Evolutionary conservation across 2,329 filamentous ascomycete genomes (phyloP), one percentile per base, ranked within the genome.

Genomic region (Aureobasidium sp.): DNA sequence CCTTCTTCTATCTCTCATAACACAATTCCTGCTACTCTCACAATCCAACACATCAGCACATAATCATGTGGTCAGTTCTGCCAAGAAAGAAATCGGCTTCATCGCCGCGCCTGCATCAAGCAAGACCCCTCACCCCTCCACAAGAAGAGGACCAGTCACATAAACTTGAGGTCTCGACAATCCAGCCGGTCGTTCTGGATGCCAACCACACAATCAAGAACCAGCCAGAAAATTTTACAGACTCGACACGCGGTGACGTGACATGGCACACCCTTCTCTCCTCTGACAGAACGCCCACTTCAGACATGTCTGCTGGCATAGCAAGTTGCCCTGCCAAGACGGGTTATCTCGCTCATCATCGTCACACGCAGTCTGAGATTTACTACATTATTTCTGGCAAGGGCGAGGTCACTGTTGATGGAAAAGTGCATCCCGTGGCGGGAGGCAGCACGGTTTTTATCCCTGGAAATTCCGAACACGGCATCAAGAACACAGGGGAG

Each of bases 381-480:
- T 75, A 74, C 50, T 62, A 74, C 49, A 60, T 75, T n/a, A 63
- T 68, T 0, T 56, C 64, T 1, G 72, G 72, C 0, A 59, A 55
- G 0, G 72, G 68, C 0, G 58, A 69, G 6, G 62, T 74, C 1
- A 63, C 58, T 0, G 66, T 75, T n/a, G 68, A 74, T 40, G 70
- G 68, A 3, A 49, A 58, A 4, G 62, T 65, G 14, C 58, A 68
- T 47, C 47, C 41, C 1, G 68, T 74, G 0, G 37, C 53, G 6
- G 61, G 61, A 32, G 71, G 70, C 3, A 64, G 59, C 44, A 64
- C 67, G 7, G 62, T 74, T 1, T 74, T 67, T 53, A 70, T 74
- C 30, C 72, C 72, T 0, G 68, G 70, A 1, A 61, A 74, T 64
- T 68, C 70, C 1, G 69, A 74, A 58, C 72, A 75, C 61, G 70